These are phyloP conservation scores for Trametes pubescens DNA, from an alignment of 1,284 basidiomycete genomes.

Conservation along the genomic window DNA sequence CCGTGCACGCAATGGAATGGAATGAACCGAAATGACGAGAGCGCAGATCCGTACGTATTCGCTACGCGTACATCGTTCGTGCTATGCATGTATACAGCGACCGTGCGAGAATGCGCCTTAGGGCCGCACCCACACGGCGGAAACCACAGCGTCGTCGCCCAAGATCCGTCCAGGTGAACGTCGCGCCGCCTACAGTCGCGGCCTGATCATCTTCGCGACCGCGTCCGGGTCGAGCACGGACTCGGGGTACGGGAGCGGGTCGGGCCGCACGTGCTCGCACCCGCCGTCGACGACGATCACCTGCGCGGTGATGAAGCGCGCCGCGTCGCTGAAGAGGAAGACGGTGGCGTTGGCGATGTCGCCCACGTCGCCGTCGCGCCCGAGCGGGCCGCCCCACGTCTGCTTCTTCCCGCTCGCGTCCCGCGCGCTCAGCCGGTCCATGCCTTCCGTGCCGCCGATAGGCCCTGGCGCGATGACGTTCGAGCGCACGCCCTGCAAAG, in stretches of 20 bases:
- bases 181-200: conserved; percentile 45
- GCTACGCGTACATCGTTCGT: neutral
- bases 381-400: conserved; percentile 56
- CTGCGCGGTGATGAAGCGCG: conserved; percentile 83
- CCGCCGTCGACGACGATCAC: conserved; percentile 75
- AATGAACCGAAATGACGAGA: neutral
- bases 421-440: conserved; percentile 68
- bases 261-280: conserved; percentile 59
- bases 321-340: conserved; percentile 92
- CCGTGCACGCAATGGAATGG: neutral
- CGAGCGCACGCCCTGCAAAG: conserved; percentile 80
- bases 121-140: conserved; percentile 3
- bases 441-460: conserved; percentile 88
- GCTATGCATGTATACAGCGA: neutral
- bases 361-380: conserved; percentile 69
- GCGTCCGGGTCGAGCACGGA: conserved; percentile 67
- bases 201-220: conserved; percentile 49
- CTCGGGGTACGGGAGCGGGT: conserved; percentile 69
- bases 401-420: conserved; percentile 32
- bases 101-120: neutral
- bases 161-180: neutral
- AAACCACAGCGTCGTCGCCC: neutral
- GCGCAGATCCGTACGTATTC: conserved; percentile 8
- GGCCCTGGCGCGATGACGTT: conserved; percentile 94
- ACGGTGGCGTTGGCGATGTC: conserved; percentile 87